phyloP scores from a whole-genome alignment of 2,329 filamentous ascomycete genomes.

The Neonectria magnoliae region DNA sequence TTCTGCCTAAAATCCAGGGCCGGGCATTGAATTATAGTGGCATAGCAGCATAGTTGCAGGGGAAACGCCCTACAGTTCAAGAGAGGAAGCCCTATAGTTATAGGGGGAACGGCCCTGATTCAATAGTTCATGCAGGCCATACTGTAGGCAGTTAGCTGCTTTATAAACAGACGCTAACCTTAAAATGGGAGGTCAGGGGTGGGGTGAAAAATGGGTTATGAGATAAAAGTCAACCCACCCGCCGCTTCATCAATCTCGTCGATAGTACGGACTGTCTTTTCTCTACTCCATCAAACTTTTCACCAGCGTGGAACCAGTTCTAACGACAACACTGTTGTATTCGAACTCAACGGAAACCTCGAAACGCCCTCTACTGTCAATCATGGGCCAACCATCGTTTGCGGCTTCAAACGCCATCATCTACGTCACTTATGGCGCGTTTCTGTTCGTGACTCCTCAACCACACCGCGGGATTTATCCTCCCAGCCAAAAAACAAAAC shows the following conservation, averaged over 20 bases:
- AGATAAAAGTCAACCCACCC: neutral
- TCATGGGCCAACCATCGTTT: conserved; percentile 79
- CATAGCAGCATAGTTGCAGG: too few relatives aligned
- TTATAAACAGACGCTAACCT: too few relatives aligned
- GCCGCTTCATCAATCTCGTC: neutral
- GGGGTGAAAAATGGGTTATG: too few relatives aligned
- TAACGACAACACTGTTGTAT: neutral
- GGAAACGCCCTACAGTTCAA: too few relatives aligned
- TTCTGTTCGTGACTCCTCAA: conserved; percentile 68
- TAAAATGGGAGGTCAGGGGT: too few relatives aligned
- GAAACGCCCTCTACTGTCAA: conserved; percentile 19
- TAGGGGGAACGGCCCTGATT: too few relatives aligned
- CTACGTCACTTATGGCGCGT: conserved; percentile 80
- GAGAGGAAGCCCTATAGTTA: too few relatives aligned
- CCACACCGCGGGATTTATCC: neutral
- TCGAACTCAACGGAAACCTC: neutral
- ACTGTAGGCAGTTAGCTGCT: too few relatives aligned
- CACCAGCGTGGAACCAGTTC: neutral
- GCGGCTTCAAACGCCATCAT: conserved; percentile 85
- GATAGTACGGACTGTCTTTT: neutral
- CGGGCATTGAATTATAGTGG: too few relatives aligned
- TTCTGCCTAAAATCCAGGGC: too few relatives aligned
- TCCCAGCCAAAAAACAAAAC: neutral
- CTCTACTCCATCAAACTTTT: neutral
- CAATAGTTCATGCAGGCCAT: too few relatives aligned